Conservation (phyloP, 2,329 filamentous ascomycete species). For the Alternaria infectoria region DNA sequence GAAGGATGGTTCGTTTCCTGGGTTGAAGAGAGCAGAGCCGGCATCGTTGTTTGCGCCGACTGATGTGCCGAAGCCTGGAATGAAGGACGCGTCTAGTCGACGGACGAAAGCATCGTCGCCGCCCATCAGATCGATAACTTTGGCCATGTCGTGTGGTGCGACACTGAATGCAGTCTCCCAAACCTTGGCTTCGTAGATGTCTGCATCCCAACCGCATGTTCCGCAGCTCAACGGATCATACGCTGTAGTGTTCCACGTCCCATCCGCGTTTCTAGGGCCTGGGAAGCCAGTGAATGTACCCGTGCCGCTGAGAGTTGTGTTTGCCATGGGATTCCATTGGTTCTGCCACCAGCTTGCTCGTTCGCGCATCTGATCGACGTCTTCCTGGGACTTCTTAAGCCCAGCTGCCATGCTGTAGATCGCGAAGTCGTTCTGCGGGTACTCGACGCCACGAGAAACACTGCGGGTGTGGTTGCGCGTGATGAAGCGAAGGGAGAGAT, state of each 20-base stretch:
- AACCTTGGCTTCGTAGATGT: conserved; percentile 70
- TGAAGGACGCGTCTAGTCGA: conserved; percentile 50
- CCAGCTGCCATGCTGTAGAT: conserved; percentile 66
- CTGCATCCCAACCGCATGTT: conserved; percentile 21
- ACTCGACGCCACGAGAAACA: conserved; percentile 45
- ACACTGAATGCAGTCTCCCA: conserved; percentile 72
- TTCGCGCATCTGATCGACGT: conserved; percentile 57
- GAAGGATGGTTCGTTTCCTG: conserved; percentile 34
- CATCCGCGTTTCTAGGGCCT: conserved; percentile 68
- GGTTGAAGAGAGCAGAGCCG: conserved; percentile 25
- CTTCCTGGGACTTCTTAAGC: conserved; percentile 59
- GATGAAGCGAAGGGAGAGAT: conserved; percentile 43
- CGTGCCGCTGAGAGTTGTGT: conserved; percentile 40
- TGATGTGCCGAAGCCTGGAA: conserved; percentile 38
- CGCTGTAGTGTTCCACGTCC: conserved; percentile 61
- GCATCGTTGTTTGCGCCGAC: conserved; percentile 14
- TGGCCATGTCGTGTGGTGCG: conserved; percentile 49
- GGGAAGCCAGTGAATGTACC: conserved; percentile 67
- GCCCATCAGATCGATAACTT: conserved; percentile 46
- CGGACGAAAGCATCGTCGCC: conserved; percentile 43
- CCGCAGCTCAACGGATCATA: conserved; percentile 61
- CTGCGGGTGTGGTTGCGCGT: conserved; percentile 40
- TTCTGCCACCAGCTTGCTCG: conserved; percentile 70
- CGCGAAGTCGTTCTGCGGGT: conserved; percentile 53
- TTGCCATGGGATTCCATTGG: conserved; percentile 56